Evolutionary conservation across 306 rosid species (phyloP), one percentile per base, ranked within the genome.

Genomic region (Calophaca sinica): DNA sequence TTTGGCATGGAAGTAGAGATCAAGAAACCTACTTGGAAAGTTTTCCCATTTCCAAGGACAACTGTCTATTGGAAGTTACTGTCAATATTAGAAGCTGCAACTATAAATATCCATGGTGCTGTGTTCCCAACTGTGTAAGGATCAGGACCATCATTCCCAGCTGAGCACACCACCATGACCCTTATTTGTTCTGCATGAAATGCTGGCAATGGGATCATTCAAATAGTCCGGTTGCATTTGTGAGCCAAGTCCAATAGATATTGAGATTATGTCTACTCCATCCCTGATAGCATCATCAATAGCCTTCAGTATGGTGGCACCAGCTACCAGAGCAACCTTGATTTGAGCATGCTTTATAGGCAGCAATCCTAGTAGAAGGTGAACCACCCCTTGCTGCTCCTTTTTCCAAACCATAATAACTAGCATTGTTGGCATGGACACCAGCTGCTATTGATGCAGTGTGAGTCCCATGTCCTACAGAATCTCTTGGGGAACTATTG

Each of bases 61-160:
- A 91, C 59, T 48, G 78, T 67, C 45, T 96, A 87, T 54, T 85
- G 87, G 45, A 91, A 91, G 80, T 74, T 87, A 78, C 98, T 88
- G 67, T 93, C 97, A 74, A 91, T 89, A 70, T 76, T 91, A 64
- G 97, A 93, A 81, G 98, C 98, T 53, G 92, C 98, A 69, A 89
- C 91, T 0, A 94, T 93, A 62, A 93, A 82, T 68, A 91, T 78
- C 98, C 98, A 91, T 5, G 96, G 98, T 6, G 98, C 97, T 26
- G 94, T n/a, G 41, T 93, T 93, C 6, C 82, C 93, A 75, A 89
- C 78, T 5, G 96, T 89, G 80, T 53, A 80, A 78, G 91, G 82
- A 83, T 86, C 86, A 26, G 98, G 97, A 28, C 97, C 97, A 63
- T 89, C 93, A 62, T 93, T 93, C 44, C 97, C 97, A 6, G 86